A percentile compares a stretch with the other conserved stretches of the same genome.
These are phyloP conservation scores for Blepharisma stoltei DNA, from an alignment of 73 alveolate genomes.

Conservation along the genomic window DNA sequence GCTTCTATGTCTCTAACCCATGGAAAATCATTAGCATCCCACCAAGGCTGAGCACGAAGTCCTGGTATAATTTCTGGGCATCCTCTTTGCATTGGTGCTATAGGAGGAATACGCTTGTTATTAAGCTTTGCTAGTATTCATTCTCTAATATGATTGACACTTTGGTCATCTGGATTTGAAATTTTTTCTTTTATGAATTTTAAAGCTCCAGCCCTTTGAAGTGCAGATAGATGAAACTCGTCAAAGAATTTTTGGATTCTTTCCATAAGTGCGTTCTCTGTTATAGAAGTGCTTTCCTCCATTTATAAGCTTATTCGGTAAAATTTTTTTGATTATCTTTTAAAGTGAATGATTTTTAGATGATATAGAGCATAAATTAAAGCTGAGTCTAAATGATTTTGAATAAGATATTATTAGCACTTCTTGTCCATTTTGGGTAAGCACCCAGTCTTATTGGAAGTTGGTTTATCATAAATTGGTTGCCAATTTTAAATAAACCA, in stretches of 20 bases:
- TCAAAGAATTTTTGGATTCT: constrained; percentile 53
- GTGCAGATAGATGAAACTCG: constrained; percentile 54
- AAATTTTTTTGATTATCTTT: neutral
- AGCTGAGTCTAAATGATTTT: too few relatives aligned
- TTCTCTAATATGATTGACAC: constrained; percentile 53
- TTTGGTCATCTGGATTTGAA: constrained; percentile 45
- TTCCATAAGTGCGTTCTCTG: constrained; percentile 12
- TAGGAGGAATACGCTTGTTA: constrained; percentile 48
- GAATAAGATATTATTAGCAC: too few relatives aligned
- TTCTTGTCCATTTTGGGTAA: too few relatives aligned
- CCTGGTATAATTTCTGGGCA: constrained; percentile 86
- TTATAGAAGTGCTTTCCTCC: constrained; percentile 5
- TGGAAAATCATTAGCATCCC: constrained; percentile 65
- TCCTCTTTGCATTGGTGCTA: constrained; percentile 65
- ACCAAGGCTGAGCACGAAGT: constrained; percentile 58
- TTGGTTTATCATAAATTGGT: too few relatives aligned
- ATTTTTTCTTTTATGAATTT: constrained; percentile 68
- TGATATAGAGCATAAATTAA: too few relatives aligned
- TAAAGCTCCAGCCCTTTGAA: constrained; percentile 54
- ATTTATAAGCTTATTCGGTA: neutral
- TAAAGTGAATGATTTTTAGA: too few relatives aligned
- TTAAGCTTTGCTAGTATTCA: constrained; percentile 68
- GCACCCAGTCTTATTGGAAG: too few relatives aligned
- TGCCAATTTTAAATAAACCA: too few relatives aligned
- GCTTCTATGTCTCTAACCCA: constrained; percentile 62